These are phyloP conservation scores for Cytospora piceicola DNA, from an alignment of 2,329 filamentous ascomycete genomes.

Conservation along the genomic window DNA sequence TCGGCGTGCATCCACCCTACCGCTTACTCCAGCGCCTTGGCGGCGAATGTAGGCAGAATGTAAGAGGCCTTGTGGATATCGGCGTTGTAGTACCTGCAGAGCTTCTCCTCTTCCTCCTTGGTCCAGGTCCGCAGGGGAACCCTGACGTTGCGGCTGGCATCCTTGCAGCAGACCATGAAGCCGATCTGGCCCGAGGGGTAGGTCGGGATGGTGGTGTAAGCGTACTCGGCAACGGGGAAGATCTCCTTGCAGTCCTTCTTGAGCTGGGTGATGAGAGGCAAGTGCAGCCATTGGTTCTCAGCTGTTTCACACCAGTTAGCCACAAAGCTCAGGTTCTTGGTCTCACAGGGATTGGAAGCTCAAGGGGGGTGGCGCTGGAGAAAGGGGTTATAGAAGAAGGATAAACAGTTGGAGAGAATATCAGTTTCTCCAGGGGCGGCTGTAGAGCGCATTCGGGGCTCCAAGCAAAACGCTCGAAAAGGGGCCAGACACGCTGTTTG, in stretches of 20 bases:
- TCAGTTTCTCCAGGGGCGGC: conserved; percentile 8
- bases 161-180: conserved; percentile 99
- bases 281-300: conserved; percentile 99
- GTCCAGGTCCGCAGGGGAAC: conserved; percentile 83
- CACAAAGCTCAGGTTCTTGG: not conserved
- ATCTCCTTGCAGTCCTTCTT: conserved; percentile 97
- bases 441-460: conserved; percentile 19
- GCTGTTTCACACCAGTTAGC: conserved; percentile 55
- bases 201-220: conserved; percentile 98
- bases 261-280: conserved; percentile 88
- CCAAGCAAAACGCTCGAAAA: conserved; percentile 27
- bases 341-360: not conserved
- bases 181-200: conserved; percentile 99
- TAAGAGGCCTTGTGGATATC: conserved; percentile 96
- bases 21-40: conserved; percentile 68
- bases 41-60: conserved; percentile 89
- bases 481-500: conserved; percentile 41
- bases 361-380: not conserved
- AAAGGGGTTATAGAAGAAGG: not conserved
- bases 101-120: conserved; percentile 85
- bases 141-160: conserved; percentile 79
- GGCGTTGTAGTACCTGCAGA: conserved; percentile 96
- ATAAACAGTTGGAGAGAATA: not conserved
- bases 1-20: not conserved
- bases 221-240: conserved; percentile 97